Evolutionary conservation across 2,329 filamentous ascomycete species (phyloP).

Genomic region (Fusarium floridanum): DNA sequence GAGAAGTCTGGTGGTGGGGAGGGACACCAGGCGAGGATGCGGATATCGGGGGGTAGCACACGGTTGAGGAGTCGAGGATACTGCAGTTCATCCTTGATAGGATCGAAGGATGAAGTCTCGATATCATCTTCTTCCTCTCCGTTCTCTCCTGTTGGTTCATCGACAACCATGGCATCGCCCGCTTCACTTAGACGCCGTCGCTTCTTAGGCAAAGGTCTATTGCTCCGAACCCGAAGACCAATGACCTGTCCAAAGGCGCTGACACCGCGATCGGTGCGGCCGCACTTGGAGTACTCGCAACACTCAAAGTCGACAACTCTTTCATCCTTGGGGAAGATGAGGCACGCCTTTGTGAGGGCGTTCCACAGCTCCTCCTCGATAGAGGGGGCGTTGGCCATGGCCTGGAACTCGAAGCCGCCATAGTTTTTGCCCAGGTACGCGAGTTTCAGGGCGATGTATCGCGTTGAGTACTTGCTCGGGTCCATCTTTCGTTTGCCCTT

Average conservation of each 20-base stretch:
- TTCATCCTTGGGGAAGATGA: constrained; percentile 80
- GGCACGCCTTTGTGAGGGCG: constrained; percentile 82
- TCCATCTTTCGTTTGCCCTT: constrained; percentile 74
- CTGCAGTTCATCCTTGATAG: constrained; percentile 82
- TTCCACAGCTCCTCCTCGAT: constrained; percentile 97
- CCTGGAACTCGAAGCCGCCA: constrained; percentile 92
- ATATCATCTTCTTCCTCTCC: constrained; percentile 34
- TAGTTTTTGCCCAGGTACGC: constrained; percentile 93
- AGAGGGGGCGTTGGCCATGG: constrained; percentile 78
- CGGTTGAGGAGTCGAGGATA: constrained; percentile 89
- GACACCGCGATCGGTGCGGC: constrained; percentile 91
- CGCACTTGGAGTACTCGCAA: constrained; percentile 95
- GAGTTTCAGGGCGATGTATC: constrained; percentile 90
- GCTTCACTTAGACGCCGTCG: constrained; percentile 38
- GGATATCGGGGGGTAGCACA: constrained; percentile 89
- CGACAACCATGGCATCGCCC: constrained; percentile 40
- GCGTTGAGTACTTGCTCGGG: constrained; percentile 82
- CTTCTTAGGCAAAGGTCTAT: constrained; percentile 68
- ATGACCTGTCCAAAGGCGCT: constrained; percentile 98
- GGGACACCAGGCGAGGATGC: constrained; percentile 93
- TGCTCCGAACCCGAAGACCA: constrained; percentile 84
- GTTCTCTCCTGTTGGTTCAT: constrained; percentile 32
- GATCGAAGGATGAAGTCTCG: constrained; percentile 64
- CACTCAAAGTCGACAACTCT: constrained; percentile 81
- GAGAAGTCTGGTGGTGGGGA: constrained; percentile 83